Conservation (phyloP, 495 filamentous ascomycete species). For the Gamarada debralockiae region DNA sequence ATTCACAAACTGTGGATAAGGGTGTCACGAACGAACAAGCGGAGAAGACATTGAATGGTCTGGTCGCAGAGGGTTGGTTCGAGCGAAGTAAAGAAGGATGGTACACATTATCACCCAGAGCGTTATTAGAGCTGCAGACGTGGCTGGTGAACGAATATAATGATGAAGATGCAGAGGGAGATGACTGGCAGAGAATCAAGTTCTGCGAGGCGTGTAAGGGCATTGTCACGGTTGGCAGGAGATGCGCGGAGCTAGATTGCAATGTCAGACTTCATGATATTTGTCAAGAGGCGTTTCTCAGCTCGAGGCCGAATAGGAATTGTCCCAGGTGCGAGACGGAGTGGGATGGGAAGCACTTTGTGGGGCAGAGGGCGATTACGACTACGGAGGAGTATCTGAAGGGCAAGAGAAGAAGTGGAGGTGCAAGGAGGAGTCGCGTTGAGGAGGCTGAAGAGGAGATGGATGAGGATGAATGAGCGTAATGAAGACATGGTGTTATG, state of each 20-base stretch:
- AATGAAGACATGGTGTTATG: not conserved
- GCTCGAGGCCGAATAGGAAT: constrained; percentile 50
- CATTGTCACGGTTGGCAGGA: constrained; percentile 83
- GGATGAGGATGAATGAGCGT: constrained; percentile 14
- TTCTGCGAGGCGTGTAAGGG: constrained; percentile 86
- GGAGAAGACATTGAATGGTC: constrained; percentile 60
- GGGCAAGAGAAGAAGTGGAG: constrained; percentile 38
- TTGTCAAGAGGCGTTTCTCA: constrained; percentile 71
- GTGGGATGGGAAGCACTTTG: constrained; percentile 73
- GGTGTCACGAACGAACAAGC: constrained; percentile 74
- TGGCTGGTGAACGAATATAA: constrained; percentile 89
- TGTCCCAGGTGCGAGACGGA: constrained; percentile 70
- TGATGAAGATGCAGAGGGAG: constrained; percentile 48
- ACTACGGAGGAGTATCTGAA: constrained; percentile 41
- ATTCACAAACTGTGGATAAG: constrained; percentile 28
- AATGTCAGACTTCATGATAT: constrained; percentile 69
- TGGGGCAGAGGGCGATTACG: constrained; percentile 73
- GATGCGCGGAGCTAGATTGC: constrained; percentile 69
- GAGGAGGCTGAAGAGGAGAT: constrained; percentile 29
- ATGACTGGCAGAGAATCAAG: constrained; percentile 70
- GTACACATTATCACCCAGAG: constrained; percentile 71
- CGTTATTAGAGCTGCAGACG: constrained; percentile 75
- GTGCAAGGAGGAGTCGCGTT: constrained; percentile 33
- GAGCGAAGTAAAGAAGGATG: constrained; percentile 65
- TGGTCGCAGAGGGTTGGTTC: constrained; percentile 83